Base-by-base conservation (phyloP, 805 yeast genomes). In the Wickerhamiella kurtzmanii region DNA sequence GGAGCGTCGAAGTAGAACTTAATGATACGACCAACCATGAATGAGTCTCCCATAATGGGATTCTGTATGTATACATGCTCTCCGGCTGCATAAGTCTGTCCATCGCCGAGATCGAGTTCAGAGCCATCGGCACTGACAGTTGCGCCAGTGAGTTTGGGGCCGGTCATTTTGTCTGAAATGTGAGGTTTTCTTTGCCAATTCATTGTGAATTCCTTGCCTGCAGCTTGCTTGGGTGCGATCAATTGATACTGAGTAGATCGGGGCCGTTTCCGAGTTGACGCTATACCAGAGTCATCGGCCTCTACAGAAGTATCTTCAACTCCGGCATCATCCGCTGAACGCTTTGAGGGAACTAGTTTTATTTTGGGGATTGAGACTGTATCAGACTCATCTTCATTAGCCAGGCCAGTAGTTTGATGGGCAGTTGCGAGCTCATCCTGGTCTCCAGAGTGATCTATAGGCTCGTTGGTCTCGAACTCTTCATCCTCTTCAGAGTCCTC, bases 1-100 rank as follows among this genome's bases (percentile, higher is more conserved):
- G 15, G 22, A 2, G 11, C 37, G 8, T 16, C 18, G 2, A 8
- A 17, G 2, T 69, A 70, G 54, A 87, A 85, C 15, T 88, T 92
- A 70, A 84, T 74, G 37, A 89, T 72, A 38, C 89, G 70, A 1
- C 94, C 97, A 40, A 92, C 74, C 57, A 86, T 84, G 67, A 82
- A 92, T 0, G 97, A 96, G 56, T 86, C 96, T 2, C 95, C 92
- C 0, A 95, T 86, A 1, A 95, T 95, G 47, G 44, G 22, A 4
- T 25, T 37, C 36, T 41, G 43, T 5, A 50, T 48, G 32, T 37
- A 50, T 4, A 50, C 47, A 32, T 32, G 38, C 6, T 47, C 3
- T 66, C 56, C 48, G 20, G 22, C 40, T 2, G 19, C 41, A 4
- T 40, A 41, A 2, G 40, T 8, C 11, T 43, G 17, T 4, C 38